Evolutionary conservation across 495 filamentous ascomycete species (phyloP).

Genomic region (Xylaria flabelliformis): DNA sequence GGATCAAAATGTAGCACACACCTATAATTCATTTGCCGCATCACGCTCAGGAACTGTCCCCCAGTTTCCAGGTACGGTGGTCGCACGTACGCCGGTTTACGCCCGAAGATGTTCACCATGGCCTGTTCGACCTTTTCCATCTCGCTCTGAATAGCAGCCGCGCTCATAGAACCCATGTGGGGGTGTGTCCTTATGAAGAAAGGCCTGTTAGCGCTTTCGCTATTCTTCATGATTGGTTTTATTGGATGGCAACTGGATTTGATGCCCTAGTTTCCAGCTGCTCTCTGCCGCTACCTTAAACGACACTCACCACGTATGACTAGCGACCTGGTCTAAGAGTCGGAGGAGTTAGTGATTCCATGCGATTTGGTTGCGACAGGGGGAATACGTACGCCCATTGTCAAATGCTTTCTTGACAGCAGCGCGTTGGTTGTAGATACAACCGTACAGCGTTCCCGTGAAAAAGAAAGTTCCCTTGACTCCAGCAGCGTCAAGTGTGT

Average conservation of each 20-base stretch:
- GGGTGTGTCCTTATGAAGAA: conserved; percentile 46
- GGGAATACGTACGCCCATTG: conserved; percentile 41
- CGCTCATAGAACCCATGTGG: conserved; percentile 51
- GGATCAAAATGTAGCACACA: not conserved
- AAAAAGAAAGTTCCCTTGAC: conserved; percentile 61
- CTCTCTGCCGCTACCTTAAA: not conserved
- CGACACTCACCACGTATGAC: conserved; percentile 54
- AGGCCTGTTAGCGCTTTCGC: conserved; percentile 24
- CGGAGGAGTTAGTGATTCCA: not conserved
- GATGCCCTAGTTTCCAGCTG: not conserved
- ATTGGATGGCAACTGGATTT: not conserved
- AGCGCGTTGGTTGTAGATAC: conserved; percentile 57
- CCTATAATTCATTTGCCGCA: conserved; percentile 55
- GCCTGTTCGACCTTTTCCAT: conserved; percentile 59
- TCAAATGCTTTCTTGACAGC: conserved; percentile 58
- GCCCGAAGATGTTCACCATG: conserved; percentile 59
- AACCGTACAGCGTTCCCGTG: conserved; percentile 63
- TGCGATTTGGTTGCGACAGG: not conserved
- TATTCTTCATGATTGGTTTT: not conserved
- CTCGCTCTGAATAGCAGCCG: conserved; percentile 50
- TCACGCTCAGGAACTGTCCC: conserved; percentile 49
- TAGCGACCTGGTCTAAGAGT: conserved; percentile 52
- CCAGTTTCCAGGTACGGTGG: conserved; percentile 60
- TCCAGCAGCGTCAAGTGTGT: conserved; percentile 43
- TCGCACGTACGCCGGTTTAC: conserved; percentile 61